A percentile compares a stretch with the other conserved stretches of the same genome.
Conservation (phyloP, 805 yeast species). For the Candida multigemmis region DNA sequence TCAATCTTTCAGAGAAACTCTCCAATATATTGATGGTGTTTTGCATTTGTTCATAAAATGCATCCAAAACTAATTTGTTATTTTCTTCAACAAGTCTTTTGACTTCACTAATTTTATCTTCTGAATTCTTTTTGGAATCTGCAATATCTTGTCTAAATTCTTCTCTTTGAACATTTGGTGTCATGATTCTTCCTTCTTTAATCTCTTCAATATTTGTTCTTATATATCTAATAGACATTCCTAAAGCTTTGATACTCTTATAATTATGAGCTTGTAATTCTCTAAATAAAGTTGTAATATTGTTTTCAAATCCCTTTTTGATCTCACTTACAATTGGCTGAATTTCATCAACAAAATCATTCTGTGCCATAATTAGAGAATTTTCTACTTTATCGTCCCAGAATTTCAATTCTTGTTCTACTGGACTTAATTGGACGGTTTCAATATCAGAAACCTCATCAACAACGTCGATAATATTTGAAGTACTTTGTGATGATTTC, state of each 20-base stretch:
- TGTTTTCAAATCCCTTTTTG: slow-evolving; percentile 15
- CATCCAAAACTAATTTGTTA: slow-evolving; percentile 16
- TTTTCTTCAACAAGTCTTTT: slow-evolving; percentile 15
- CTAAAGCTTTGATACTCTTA: slow-evolving; percentile 19
- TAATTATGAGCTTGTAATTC: slow-evolving; percentile 18
- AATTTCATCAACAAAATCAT: slow-evolving; percentile 22
- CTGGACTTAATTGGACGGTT: no score
- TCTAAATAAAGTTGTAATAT: slow-evolving; percentile 16
- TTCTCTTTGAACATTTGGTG: slow-evolving; percentile 23
- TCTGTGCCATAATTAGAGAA: slow-evolving; percentile 23
- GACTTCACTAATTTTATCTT: slow-evolving; percentile 10
- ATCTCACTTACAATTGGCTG: slow-evolving; percentile 13
- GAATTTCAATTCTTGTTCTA: slow-evolving; percentile 20
- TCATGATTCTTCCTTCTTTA: no score
- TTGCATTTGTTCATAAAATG: slow-evolving; percentile 24
- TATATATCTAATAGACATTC: slow-evolving; percentile 17
- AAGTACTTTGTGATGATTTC: no score
- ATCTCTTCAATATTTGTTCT: slow-evolving; percentile 25
- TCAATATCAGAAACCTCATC: no score
- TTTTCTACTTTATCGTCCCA: slow-evolving; percentile 26
- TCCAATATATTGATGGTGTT: slow-evolving; percentile 58
- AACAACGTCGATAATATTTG: no score
- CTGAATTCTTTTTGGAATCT: slow-evolving; percentile 13
- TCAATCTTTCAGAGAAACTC: slow-evolving; percentile 62
- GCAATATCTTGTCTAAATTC: slow-evolving; percentile 25